Evolutionary conservation across 768 basidiomycete genomes (phyloP), one percentile per base, ranked within the genome.

Genomic region (Lentinula boryana): DNA sequence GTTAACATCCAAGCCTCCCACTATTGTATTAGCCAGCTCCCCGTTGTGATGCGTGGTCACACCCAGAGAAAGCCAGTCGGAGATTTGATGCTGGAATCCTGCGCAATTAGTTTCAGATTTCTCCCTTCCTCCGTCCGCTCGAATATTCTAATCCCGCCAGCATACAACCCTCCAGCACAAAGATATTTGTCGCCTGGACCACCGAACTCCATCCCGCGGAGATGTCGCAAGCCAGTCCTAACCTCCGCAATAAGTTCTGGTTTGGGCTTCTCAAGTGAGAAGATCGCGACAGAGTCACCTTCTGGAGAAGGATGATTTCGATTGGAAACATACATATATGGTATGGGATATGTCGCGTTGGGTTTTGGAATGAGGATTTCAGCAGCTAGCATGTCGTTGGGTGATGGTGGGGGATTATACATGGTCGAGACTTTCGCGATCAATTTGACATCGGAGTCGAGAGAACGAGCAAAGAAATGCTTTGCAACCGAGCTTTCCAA

Each of bases 201-300:
- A 38, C 84, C 84, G 68, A 93, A 84, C 21, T 69, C 75, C 74
- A 91, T 86, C 0, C 84, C 89, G 15, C 91, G 81, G 18, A 88
- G 71, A 68, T 93, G 90, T 12, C 78, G 80, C 63, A 93, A 68
- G 2, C 89, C 89, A 0, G 88, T 86, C 54, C 84, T 77, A 18
- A 90, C 79, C 67, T 92, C 89, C 5, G 72, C 74, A 9, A 87
- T 76, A 44, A 87, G 75, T 61, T 80, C 75, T 2, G 84, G 76
- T 27, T 76, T 76, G 16, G 77, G 71, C 5, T 77, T 74, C 8
- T 75, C 75, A 46, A 86, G 76, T 6, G 81, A 76, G 72, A 88
- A 91, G 35, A 92, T 80, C 5, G 89, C 79, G 63, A 93, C 83
- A 33, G 82, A 82, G 69, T 93, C 91, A 23, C 91, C 89, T 50